Conservation (phyloP, 106 monocot species). For the Dendrobium chrysotoxum region DNA sequence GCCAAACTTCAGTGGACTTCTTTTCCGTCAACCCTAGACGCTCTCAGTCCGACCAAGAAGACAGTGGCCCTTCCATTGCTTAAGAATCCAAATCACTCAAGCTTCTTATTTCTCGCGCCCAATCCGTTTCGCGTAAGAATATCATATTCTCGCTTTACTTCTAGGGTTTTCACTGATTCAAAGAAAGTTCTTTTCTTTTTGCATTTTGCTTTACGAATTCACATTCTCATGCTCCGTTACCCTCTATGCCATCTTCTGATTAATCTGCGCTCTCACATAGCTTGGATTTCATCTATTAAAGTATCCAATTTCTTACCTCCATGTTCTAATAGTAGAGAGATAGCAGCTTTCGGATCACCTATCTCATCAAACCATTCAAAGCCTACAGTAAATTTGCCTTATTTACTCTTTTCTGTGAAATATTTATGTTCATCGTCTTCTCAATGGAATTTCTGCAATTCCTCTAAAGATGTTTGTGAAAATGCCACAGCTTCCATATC, state of each 20-base stretch:
- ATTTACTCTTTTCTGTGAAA: background rate
- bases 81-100: background rate
- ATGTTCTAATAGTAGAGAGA: background rate
- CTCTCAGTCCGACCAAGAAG: background rate
- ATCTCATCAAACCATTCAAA: background rate
- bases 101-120: background rate
- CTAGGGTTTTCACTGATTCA: background rate
- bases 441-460: background rate
- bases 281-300: background rate
- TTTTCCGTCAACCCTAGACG: background rate
- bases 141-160: too few relatives aligned
- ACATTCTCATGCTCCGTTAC: background rate
- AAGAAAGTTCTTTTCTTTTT: background rate
- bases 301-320: background rate
- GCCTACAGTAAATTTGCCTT: background rate
- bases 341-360: background rate
- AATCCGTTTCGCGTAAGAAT: background rate
- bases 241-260: background rate
- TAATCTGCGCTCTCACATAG: background rate
- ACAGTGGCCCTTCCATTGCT: background rate
- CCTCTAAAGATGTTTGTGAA: background rate
- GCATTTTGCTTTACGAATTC: background rate
- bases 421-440: background rate
- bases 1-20: background rate
- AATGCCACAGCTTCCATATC: conserved; percentile 11